Evolutionary conservation across 192 early-diverging fungal species (phyloP), one percentile per base, ranked within the genome.

Genomic region (Backusella westeae): DNA sequence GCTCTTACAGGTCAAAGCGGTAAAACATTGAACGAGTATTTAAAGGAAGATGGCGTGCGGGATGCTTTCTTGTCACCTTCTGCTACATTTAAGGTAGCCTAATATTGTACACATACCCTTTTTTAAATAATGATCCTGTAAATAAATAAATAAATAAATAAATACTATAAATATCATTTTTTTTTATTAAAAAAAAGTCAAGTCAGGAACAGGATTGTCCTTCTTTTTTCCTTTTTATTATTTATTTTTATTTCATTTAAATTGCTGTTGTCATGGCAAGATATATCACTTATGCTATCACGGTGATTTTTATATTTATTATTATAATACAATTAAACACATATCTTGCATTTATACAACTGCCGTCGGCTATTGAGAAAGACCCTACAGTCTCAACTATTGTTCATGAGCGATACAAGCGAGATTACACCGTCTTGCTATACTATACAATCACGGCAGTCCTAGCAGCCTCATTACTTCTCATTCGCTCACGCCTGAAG

Each of bases 1-100:
- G 56, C 49, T 17, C 65, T 82, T 7, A 82, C 81, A 6, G 81
- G 81, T 19, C 69, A 82, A 68, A 82, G 81, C 49, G 81, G 81
- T 14, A 80, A 72, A 49, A 73, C 71, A 4, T 38, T 80, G n/a
- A 75, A 75, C 19, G 79, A 80, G 36, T 80, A 63, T 71, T 68
- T 80, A 39, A 71, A 80, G 29, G 79, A 80, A 36, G 69, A 80
- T 10, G 26, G 52, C 34, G 75, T 80, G 17, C 36, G 68, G 26
- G 76, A 77, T 42, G 38, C 70, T 34, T 77, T 77, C 68, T 32
- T 72, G 32, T 39, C 70, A 6, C n/a, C 41, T 39, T 72, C 29
- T 19, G n/a, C 52, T 36, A 34, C 36, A 36, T 68, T 68, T 34
- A 49, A 46, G 12, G 52, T 70, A 34, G 75, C 75, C 35, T 70